These are phyloP conservation scores for Astrocystis sublimbata DNA, from an alignment of 495 filamentous ascomycete species.

Conservation along the genomic window DNA sequence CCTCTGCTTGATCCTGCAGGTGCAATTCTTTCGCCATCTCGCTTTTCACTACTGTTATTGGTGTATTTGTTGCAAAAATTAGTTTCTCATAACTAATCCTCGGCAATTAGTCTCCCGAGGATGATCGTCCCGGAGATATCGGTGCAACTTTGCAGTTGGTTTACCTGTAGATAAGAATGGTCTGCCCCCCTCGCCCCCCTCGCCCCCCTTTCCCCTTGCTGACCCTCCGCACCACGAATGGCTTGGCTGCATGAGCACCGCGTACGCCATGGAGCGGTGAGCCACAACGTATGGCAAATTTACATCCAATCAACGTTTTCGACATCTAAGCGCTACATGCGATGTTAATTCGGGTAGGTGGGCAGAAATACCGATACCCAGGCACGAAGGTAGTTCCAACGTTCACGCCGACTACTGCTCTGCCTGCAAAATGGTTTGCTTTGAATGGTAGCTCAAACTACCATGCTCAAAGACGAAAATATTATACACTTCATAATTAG, in stretches of 20 bases:
- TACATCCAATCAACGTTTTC: slow-evolving; percentile 14
- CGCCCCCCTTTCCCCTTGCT: slow-evolving; percentile 7
- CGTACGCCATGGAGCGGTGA: slow-evolving; percentile 33
- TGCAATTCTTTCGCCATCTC: not conserved
- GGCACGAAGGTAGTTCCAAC: too few species aligned
- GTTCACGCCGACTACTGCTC: too few species aligned
- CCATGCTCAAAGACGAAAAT: too few species aligned
- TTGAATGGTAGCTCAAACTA: too few species aligned
- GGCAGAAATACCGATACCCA: not conserved
- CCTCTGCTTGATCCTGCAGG: not conserved
- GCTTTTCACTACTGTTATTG: not conserved
- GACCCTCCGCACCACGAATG: slow-evolving; percentile 9
- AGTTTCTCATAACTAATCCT: not conserved
- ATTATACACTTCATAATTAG: too few species aligned
- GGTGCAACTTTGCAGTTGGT: not conserved
- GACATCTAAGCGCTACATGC: slow-evolving; percentile 12
- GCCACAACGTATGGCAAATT: slow-evolving; percentile 8
- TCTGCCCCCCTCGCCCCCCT: slow-evolving; percentile 18
- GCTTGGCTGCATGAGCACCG: slow-evolving; percentile 27
- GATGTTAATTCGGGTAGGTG: not conserved
- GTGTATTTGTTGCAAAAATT: too few species aligned
- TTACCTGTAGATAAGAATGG: slow-evolving; percentile 2
- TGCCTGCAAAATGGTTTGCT: too few species aligned
- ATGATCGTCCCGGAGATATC: not conserved
- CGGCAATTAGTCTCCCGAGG: not conserved